Conservation (phyloP, 495 filamentous ascomycete species). For the Monascus purpureus region DNA sequence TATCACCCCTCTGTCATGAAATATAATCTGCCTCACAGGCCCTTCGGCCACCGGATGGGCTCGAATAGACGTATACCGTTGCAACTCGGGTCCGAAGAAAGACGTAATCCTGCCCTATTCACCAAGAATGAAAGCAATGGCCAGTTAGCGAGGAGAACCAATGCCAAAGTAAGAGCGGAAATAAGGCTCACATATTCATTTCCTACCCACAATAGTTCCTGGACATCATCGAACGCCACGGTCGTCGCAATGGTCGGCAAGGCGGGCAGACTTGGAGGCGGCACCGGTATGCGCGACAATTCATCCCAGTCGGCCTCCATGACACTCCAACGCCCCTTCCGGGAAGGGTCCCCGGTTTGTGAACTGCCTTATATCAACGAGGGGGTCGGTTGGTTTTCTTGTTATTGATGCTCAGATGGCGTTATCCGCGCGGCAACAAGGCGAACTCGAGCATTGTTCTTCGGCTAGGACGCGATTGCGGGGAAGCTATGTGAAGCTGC, state of each 20-base stretch:
- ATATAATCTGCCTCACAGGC: conserved; percentile 62
- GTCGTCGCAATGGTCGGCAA: conserved; percentile 53
- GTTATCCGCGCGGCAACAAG: conserved; percentile 18
- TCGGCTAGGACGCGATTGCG: conserved; percentile 26
- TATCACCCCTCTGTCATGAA: conserved; percentile 76
- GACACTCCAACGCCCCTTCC: conserved; percentile 6
- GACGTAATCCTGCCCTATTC: conserved; percentile 68
- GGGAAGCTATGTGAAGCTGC: too few species aligned
- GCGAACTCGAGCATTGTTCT: conserved; percentile 24
- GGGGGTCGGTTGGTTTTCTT: conserved; percentile 1
- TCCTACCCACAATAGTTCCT: conserved; percentile 85
- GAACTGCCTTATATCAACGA: neutral
- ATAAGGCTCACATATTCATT: conserved; percentile 60
- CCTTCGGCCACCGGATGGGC: conserved; percentile 54
- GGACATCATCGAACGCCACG: conserved; percentile 71
- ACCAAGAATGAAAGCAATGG: neutral
- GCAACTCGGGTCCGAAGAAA: conserved; percentile 69
- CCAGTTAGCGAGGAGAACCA: neutral
- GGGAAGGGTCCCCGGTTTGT: conserved; percentile 4
- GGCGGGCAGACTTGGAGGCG: conserved; percentile 47
- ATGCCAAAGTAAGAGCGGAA: neutral
- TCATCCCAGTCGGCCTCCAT: conserved; percentile 43
- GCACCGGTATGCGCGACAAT: conserved; percentile 57
- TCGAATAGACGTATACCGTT: conserved; percentile 65
- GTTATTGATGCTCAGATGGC: conserved; percentile 4